Conservation (phyloP, 805 yeast genomes). For the Candida ficus region DNA sequence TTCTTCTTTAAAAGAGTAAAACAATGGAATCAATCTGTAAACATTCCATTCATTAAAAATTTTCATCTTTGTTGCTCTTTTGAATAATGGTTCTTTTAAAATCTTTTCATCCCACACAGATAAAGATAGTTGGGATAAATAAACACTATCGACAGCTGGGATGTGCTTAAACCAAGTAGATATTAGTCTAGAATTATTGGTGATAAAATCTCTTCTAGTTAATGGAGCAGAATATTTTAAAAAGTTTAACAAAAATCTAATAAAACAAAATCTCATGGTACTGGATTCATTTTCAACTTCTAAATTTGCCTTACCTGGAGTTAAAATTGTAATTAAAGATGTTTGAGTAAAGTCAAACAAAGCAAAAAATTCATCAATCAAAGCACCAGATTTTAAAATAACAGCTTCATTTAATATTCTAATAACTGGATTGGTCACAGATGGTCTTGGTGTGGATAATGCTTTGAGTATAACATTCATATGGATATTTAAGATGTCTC, state of each 20-base stretch:
- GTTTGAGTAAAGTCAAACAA: conserved; percentile 64
- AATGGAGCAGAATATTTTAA: conserved; percentile 44
- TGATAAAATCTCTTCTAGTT: conserved; percentile 59
- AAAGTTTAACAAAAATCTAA: conserved; percentile 56
- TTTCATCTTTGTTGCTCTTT: conserved; percentile 65
- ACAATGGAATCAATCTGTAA: conserved; percentile 50
- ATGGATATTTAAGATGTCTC: conserved; percentile 49
- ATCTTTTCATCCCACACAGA: conserved; percentile 45
- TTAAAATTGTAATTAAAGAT: too few relatives aligned
- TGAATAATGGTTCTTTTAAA: conserved; percentile 53
- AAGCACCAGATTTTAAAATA: conserved; percentile 41
- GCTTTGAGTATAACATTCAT: conserved; percentile 64
- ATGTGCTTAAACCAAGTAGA: conserved; percentile 65
- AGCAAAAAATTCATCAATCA: conserved; percentile 54
- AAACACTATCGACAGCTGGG: conserved; percentile 46
- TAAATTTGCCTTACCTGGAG: too few relatives aligned
- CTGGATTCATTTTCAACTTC: conserved; percentile 30
- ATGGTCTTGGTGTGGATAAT: conserved; percentile 51
- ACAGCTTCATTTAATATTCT: conserved; percentile 50
- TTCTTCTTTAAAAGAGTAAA: conserved; percentile 30
- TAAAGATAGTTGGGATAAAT: conserved; percentile 36
- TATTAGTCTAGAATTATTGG: conserved; percentile 51
- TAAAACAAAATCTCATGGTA: conserved; percentile 54
- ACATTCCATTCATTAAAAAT: conserved; percentile 75
- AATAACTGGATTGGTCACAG: conserved; percentile 58